These are phyloP conservation scores for Dryas octopetala DNA, from an alignment of 306 rosid species.

Conservation along the genomic window DNA sequence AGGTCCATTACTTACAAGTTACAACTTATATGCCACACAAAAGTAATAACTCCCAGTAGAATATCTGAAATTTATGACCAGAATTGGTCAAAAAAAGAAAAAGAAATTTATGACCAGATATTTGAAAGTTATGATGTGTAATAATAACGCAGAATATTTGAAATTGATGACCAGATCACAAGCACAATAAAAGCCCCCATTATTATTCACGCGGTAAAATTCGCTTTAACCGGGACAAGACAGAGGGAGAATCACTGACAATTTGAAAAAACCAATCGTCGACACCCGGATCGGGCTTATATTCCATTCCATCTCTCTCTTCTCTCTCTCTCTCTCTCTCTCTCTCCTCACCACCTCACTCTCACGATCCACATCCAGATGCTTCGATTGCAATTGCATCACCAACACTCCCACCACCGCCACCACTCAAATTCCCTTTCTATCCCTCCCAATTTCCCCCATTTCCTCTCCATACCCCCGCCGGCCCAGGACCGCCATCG, in stretches of 20 bases:
- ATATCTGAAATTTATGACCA: too few relatives aligned
- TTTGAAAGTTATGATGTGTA: too few relatives aligned
- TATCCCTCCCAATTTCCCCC: constrained; percentile 20
- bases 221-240: background rate
- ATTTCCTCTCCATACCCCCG: constrained; percentile 8
- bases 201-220: background rate
- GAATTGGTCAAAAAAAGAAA: too few relatives aligned
- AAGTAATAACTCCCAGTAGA: too few relatives aligned
- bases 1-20: too few relatives aligned
- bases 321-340: constrained; percentile 6
- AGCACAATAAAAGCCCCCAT: too few relatives aligned
- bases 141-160: too few relatives aligned
- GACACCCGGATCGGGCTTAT: constrained; percentile 13
- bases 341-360: background rate
- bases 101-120: too few relatives aligned
- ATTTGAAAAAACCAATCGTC: background rate
- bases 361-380: constrained; percentile 18
- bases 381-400: constrained; percentile 21
- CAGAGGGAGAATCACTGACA: background rate
- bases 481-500: background rate
- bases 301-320: constrained; percentile 11
- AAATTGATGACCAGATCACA: too few relatives aligned
- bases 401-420: background rate
- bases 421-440: constrained; percentile 17
- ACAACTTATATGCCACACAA: too few relatives aligned